Percentiles rank a stretch among this genome's conserved stretches.
phyloP scores from a whole-genome alignment of 202 grass and related monocot species.

The Zoysia matrella region DNA sequence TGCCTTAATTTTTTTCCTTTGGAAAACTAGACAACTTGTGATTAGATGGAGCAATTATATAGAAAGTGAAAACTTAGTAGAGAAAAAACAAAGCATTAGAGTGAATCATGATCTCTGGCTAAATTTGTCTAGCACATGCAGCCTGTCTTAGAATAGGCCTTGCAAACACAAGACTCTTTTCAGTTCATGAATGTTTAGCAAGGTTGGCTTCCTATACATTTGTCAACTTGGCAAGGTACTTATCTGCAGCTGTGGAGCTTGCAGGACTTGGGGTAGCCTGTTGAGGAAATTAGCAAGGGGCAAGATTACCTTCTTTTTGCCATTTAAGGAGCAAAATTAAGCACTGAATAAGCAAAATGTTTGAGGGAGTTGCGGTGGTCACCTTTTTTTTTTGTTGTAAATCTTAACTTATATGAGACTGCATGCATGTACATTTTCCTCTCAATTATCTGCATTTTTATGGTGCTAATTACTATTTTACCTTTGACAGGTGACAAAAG shows the following conservation, averaged over 20 bases:
- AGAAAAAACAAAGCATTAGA: background rate
- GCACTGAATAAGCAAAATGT: too few species aligned
- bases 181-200: constrained; percentile 4
- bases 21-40: background rate
- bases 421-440: constrained; percentile 14
- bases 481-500: constrained; percentile 58
- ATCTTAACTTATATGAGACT: background rate
- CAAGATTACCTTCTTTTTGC: too few species aligned
- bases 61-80: background rate
- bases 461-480: constrained; percentile 25
- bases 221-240: background rate
- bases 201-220: background rate
- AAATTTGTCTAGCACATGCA: too few species aligned
- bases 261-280: too few species aligned
- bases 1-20: background rate
- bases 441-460: constrained; percentile 34
- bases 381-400: too few species aligned
- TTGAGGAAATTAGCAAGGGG: too few species aligned
- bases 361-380: too few species aligned
- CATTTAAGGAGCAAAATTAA: too few species aligned
- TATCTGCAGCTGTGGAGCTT: too few species aligned
- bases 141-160: too few species aligned
- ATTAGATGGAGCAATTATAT: background rate
- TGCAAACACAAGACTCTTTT: too few species aligned
- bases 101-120: too few species aligned